Conservation (phyloP, 1,284 basidiomycete genomes). For the Microbotryum scabiosae region DNA sequence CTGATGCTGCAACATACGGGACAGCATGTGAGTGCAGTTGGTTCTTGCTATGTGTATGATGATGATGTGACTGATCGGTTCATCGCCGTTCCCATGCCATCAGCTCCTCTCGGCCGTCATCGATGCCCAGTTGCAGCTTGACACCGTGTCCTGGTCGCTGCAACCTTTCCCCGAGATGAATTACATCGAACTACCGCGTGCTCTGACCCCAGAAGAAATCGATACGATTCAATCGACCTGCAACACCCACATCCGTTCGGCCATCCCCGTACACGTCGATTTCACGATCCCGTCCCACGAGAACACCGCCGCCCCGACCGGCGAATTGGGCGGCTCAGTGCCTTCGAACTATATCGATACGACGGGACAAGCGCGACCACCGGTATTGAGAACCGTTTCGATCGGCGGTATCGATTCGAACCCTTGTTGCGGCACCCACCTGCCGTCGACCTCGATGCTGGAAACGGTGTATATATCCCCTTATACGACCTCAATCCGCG, state of each 20-base stretch:
- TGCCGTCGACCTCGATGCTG: constrained; percentile 49
- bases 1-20: constrained; percentile 30
- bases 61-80: neutral
- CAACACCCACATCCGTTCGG: constrained; percentile 49
- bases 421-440: constrained; percentile 82
- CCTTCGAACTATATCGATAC: constrained; percentile 59
- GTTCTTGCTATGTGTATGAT: too few species aligned
- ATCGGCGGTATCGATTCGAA: constrained; percentile 74
- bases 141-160: constrained; percentile 67
- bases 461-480: constrained; percentile 57
- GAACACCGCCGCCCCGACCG: too few species aligned
- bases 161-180: constrained; percentile 52
- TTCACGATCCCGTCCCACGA: too few species aligned
- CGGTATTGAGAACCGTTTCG: constrained; percentile 67
- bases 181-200: constrained; percentile 68
- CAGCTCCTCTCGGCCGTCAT: constrained; percentile 74
- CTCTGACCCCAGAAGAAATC: constrained; percentile 59
- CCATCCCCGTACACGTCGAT: too few species aligned
- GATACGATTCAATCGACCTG: constrained; percentile 55
- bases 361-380: constrained; percentile 37
- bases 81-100: constrained; percentile 73
- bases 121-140: constrained; percentile 57
- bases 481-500: constrained; percentile 49
- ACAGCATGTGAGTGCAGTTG: constrained; percentile 30
- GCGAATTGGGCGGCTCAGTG: constrained; percentile 44